Conservation (phyloP, 2,329 filamentous ascomycete genomes). For the Apiospora saccharicola region DNA sequence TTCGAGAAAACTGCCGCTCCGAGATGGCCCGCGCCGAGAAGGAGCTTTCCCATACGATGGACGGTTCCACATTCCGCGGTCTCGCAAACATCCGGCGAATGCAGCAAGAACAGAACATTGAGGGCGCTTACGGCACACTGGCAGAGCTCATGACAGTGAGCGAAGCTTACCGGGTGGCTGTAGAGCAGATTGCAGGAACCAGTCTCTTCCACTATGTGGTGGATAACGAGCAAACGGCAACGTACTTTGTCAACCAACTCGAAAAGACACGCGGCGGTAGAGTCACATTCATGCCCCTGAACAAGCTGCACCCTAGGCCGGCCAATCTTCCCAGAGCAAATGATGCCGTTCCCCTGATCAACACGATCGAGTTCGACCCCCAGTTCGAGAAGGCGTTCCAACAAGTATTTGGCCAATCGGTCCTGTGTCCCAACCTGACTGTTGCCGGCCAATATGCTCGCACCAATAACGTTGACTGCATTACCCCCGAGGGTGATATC, state of each 20-base stretch:
- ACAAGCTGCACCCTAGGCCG: slow-evolving; percentile 75
- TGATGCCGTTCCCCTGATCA: slow-evolving; percentile 86
- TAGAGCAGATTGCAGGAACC: slow-evolving; percentile 90
- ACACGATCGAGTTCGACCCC: slow-evolving; percentile 81
- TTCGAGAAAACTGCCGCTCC: slow-evolving; percentile 76
- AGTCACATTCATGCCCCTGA: slow-evolving; percentile 94
- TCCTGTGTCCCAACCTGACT: slow-evolving; percentile 89
- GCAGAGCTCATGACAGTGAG: slow-evolving; percentile 90
- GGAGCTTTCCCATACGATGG: slow-evolving; percentile 84
- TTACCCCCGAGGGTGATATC: slow-evolving; percentile 93
- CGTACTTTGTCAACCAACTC: slow-evolving; percentile 79
- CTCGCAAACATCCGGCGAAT: slow-evolving; percentile 86
- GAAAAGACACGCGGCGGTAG: slow-evolving; percentile 83
- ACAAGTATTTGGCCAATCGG: slow-evolving; percentile 94
- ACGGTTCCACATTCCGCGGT: slow-evolving; percentile 85
- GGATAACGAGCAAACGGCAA: slow-evolving; percentile 88
- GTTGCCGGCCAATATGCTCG: slow-evolving; percentile 91
- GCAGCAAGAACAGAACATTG: slow-evolving; percentile 79
- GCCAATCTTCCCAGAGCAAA: slow-evolving; percentile 83
- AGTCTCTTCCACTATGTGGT: slow-evolving; percentile 97
- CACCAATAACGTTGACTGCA: slow-evolving; percentile 89
- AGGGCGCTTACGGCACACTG: slow-evolving; percentile 89
- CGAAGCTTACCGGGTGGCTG: slow-evolving; percentile 85
- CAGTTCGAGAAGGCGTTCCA: slow-evolving; percentile 86
- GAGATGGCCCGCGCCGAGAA: slow-evolving; percentile 82